Percentiles rank a stretch among this genome's conserved stretches.
Conservation (phyloP, 352 stramenopile species). For the Globisporangium megalacanthum region DNA sequence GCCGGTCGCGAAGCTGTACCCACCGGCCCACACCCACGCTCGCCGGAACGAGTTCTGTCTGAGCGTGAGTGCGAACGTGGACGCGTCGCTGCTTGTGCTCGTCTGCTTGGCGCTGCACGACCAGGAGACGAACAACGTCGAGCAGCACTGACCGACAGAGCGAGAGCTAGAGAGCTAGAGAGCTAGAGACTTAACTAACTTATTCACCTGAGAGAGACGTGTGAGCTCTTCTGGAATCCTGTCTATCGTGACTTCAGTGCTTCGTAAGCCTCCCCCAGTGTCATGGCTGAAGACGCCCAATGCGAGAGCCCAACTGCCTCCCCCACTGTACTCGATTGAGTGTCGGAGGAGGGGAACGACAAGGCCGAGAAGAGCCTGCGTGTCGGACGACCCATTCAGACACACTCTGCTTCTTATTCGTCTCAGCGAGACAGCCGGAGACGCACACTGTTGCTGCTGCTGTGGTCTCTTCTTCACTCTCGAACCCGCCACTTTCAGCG, state of each 20-base stretch:
- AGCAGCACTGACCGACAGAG: neutral
- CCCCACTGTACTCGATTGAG: no score
- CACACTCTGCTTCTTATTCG: neutral
- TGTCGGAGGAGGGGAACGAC: no score
- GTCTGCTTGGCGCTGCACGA: constrained; percentile 4
- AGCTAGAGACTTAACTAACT: neutral
- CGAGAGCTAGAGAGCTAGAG: neutral
- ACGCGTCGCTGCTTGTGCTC: constrained; percentile 4
- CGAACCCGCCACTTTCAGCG: neutral
- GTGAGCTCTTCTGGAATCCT: no score
- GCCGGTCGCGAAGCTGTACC: constrained; percentile 2
- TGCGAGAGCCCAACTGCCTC: no score
- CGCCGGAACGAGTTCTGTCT: neutral
- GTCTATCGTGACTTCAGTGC: no score
- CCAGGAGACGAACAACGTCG: neutral
- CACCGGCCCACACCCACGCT: neutral
- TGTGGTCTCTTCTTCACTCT: neutral
- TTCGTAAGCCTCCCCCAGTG: no score
- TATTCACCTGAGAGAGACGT: neutral
- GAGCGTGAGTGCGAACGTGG: neutral
- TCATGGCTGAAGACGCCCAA: no score
- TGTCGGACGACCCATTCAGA: no score
- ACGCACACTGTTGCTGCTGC: neutral
- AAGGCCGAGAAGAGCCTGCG: no score
- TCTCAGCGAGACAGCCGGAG: no score